Base-by-base conservation (phyloP, 2,329 filamentous ascomycete species). In the Teratosphaeriaceae sp. region DNA sequence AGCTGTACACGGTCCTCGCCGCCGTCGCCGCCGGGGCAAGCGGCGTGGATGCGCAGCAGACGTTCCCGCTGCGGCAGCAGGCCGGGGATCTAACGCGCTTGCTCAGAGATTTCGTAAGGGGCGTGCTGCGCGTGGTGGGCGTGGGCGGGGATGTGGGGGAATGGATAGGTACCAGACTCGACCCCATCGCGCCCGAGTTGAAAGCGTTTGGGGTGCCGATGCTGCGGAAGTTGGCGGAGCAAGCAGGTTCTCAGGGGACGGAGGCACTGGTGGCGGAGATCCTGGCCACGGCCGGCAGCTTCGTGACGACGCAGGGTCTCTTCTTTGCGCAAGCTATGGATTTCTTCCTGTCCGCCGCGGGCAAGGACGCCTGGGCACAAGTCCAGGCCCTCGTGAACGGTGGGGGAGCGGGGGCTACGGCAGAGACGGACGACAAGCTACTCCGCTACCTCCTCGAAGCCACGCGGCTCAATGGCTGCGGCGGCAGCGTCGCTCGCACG, bases 311-410 rank as follows among this genome's bases (percentile, higher is more conserved):
- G 44, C 76, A 79, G 53, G 74, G 72, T 6, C 74, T 78, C 45
- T 68, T 79, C 18, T 78, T 79, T 52, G 71, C 66, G 0, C 76
- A 79, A 49, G 74, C 69, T 20, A 57, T 80, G 38, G 77, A 79
- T 52, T 76, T 72, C 55, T 79, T 76, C 57, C 65, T 80, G 35
- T 66, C 67, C 3, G 9, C 66, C n/a, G 67, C 69, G 16, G 74
- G 73, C 24, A 59, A 64, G 3, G 51, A 65, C 26, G 67, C 77
- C 57, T 67, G 74, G 51, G 58, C 67, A 2, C 64, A 67, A 8
- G 72, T 78, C 30, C 67, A 72, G 27, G 55, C 60, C 1, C 62
- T 78, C 12, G 72, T 75, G 1, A 63, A 66, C 31, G 55, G 65
- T 18, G 5, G 8, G 3, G 31, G 12, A 9, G 18, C 31, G 5